phyloP scores from a whole-genome alignment of 768 basidiomycete genomes.

The Pulveroboletus sp. region DNA sequence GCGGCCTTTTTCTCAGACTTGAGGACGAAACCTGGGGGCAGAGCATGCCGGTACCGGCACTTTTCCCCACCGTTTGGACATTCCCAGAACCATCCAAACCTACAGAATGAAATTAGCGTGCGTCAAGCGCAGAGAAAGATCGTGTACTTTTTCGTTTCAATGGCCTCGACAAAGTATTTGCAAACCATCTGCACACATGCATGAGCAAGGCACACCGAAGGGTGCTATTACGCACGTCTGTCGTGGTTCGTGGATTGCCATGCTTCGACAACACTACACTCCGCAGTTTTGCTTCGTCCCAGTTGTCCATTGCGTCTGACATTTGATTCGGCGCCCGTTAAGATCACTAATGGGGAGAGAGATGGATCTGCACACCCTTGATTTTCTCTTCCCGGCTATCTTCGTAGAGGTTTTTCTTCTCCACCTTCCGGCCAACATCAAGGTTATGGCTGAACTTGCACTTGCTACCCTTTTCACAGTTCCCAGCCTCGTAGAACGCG shows the following conservation, averaged over 20 bases:
- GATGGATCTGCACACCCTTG: conserved; percentile 44
- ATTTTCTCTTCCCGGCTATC: conserved; percentile 81
- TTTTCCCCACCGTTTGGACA: conserved; percentile 77
- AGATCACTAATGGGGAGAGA: background rate
- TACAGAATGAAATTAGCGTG: conserved; percentile 17
- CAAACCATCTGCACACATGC: conserved; percentile 75
- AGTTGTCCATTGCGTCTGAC: conserved; percentile 93
- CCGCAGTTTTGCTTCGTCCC: conserved; percentile 93
- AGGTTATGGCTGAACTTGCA: conserved; percentile 98
- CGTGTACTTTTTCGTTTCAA: conserved; percentile 77
- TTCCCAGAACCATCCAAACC: conserved; percentile 96
- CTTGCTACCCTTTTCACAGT: conserved; percentile 89
- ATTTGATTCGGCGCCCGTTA: conserved; percentile 2
- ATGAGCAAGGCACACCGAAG: conserved; percentile 7
- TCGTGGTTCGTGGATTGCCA: conserved; percentile 88
- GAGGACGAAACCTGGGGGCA: conserved; percentile 94
- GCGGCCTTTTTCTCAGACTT: conserved; percentile 90
- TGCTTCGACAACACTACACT: conserved; percentile 83
- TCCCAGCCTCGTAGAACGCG: conserved; percentile 86
- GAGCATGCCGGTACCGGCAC: conserved; percentile 92
- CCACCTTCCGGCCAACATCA: conserved; percentile 83
- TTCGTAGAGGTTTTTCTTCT: conserved; percentile 93
- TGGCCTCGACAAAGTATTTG: conserved; percentile 95
- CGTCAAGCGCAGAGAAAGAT: background rate
- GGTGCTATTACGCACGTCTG: conserved; percentile 57